A percentile compares a stretch with the other conserved stretches of the same genome.
Conservation (phyloP, 805 yeast species). For the Schwanniomyces occidentalis region DNA sequence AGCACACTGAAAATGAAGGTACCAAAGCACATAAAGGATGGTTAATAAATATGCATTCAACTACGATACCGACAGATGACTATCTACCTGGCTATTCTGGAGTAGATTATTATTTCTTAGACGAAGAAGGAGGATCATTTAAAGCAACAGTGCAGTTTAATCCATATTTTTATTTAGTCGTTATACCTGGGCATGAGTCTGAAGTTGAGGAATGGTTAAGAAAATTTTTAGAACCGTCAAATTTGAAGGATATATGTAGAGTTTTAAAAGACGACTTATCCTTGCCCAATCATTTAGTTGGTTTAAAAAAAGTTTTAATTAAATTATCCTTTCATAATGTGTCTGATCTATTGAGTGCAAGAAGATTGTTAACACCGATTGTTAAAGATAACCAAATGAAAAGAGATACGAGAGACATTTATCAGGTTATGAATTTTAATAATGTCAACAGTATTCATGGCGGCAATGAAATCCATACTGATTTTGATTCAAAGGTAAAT, state of each 20-base stretch:
- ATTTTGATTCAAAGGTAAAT: slow-evolving; percentile 9
- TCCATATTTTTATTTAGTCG: slow-evolving; percentile 80
- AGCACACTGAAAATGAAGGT: slow-evolving; percentile 62
- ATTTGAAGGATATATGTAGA: slow-evolving; percentile 54
- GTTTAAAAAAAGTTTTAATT: slow-evolving; percentile 63
- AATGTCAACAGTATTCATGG: slow-evolving; percentile 26
- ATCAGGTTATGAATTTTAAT: slow-evolving; percentile 53
- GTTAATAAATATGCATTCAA: slow-evolving; percentile 93
- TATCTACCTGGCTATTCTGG: slow-evolving; percentile 74
- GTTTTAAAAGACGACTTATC: slow-evolving; percentile 76
- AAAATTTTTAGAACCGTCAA: slow-evolving; percentile 59
- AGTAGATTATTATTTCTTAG: slow-evolving; percentile 91
- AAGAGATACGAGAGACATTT: slow-evolving; percentile 65
- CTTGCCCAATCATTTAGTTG: slow-evolving; percentile 83
- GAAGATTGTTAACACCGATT: slow-evolving; percentile 68
- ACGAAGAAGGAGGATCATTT: slow-evolving; percentile 95
- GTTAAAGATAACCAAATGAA: slow-evolving; percentile 64
- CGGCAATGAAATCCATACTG: slow-evolving; percentile 24
- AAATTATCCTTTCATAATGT: slow-evolving; percentile 74
- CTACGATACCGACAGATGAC: slow-evolving; percentile 62
- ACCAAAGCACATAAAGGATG: slow-evolving; percentile 68
- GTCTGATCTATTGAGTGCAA: slow-evolving; percentile 71
- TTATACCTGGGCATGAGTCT: slow-evolving; percentile 58
- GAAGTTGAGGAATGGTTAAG: slow-evolving; percentile 87
- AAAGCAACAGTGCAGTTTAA: slow-evolving; percentile 80